Base-by-base conservation (phyloP, 2,329 filamentous ascomycete species). In the Pseudofabraea citricarpa region DNA sequence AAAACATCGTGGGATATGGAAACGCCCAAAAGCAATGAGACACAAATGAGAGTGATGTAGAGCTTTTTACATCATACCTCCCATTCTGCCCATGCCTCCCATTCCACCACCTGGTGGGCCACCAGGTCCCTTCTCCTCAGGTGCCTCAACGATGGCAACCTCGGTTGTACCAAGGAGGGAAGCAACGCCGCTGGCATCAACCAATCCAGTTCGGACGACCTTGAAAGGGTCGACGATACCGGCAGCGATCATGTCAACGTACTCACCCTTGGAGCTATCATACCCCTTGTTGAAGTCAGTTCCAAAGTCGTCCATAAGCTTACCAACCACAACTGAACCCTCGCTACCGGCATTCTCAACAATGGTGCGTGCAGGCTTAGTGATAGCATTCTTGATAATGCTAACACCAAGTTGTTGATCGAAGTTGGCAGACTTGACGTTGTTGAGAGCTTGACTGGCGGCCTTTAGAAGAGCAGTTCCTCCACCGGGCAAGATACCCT, bases 181-280 rank as follows among this genome's bases (percentile, higher is more conserved):
- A 42, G 93, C 93, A 59, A 98, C 93, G 71, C 93, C 93, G 63
- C 85, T 91, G 58, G 93, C 93, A 61, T 98, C 93, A 61, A 90
- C 80, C 47, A 98, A 84, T 62, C 89, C 91, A 52, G 93, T 98
- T 61, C 93, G 90, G 64, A 98, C 93, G 58, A 98, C 93, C 87
- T 98, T 98, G 79, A 98, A 87, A 54, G 93, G 93, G 68, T 98
- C 93, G 48, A 98, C 86, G 68, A 98, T 98, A 85, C 93, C 93
- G 56, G 89, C 81, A 51, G 79, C 68, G 64, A 98, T 96, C 93
- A 98, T 97, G 76, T 98, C 91, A 56, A 96, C 90, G 72, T 95
- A 98, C 75, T 97, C 87, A 70, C 91, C 90, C 77, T 90, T 95
- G 66, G 89, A 74, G 72, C 87, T 93, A 79, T 98, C 89, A 74